Evolutionary conservation across 805 yeast genomes (phyloP).

Genomic region (Barnettozyma pratensis): DNA sequence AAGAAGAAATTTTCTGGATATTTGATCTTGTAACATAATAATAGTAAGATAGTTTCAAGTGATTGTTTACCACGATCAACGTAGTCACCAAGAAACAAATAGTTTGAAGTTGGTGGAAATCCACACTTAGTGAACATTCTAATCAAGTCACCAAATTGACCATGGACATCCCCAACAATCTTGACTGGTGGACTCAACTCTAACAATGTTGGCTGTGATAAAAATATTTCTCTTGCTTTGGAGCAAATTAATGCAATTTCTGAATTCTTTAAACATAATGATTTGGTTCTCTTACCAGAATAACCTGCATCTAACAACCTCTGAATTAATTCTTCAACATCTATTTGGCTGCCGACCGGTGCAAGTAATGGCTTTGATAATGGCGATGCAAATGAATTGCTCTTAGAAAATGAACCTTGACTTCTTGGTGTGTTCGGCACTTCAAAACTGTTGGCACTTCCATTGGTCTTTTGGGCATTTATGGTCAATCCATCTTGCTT

Average conservation of each 20-base stretch:
- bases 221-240: slow-evolving; percentile 81
- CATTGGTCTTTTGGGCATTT: background rate
- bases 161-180: slow-evolving; percentile 97
- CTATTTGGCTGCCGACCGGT: slow-evolving; percentile 24
- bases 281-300: slow-evolving; percentile 87
- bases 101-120: slow-evolving; percentile 98
- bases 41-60: slow-evolving; percentile 87
- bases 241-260: slow-evolving; percentile 86
- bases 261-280: slow-evolving; percentile 81
- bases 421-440: slow-evolving; percentile 26
- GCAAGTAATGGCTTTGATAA: slow-evolving; percentile 21
- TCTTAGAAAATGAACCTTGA: slow-evolving; percentile 18
- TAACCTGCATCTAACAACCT: slow-evolving; percentile 93
- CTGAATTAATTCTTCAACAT: slow-evolving; percentile 88
- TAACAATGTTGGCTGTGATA: slow-evolving; percentile 83
- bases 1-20: slow-evolving; percentile 97
- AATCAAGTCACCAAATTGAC: slow-evolving; percentile 93
- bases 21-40: slow-evolving; percentile 93
- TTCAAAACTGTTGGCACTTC: slow-evolving; percentile 8
- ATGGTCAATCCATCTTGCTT: background rate
- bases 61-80: slow-evolving; percentile 99
- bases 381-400: slow-evolving; percentile 22
- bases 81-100: slow-evolving; percentile 92
- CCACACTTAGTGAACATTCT: slow-evolving; percentile 98
- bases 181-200: slow-evolving; percentile 85